A percentile compares a stretch with the other conserved stretches of the same genome.
Conservation (phyloP, 2,329 filamentous ascomycete species). For the Epichloe glyceriae region DNA sequence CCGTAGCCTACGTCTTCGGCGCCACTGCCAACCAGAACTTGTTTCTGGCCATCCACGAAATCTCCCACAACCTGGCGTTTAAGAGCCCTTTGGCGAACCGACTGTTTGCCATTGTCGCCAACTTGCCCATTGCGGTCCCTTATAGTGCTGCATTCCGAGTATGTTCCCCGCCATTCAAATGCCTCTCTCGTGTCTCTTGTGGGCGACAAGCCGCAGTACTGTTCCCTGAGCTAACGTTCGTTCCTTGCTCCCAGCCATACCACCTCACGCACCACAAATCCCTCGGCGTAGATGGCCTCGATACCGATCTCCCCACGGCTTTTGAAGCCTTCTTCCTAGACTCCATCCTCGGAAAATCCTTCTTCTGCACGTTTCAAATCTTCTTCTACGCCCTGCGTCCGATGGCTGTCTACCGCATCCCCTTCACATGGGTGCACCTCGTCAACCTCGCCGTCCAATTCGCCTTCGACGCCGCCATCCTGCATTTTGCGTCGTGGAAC, state of each 20-base stretch:
- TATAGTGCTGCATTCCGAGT: conserved; percentile 93
- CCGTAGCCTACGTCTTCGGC: conserved; percentile 79
- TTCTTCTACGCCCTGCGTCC: conserved; percentile 95
- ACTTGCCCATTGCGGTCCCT: conserved; percentile 87
- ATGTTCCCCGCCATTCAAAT: conserved; percentile 18
- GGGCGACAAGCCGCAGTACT: background rate
- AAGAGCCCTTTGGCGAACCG: conserved; percentile 67
- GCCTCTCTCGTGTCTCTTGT: background rate
- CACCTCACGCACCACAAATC: conserved; percentile 99
- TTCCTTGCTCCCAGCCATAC: conserved; percentile 51
- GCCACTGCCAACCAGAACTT: conserved; percentile 97
- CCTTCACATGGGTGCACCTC: conserved; percentile 73
- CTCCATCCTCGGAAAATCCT: conserved; percentile 89
- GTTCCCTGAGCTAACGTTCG: background rate
- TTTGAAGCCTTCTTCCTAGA: conserved; percentile 88
- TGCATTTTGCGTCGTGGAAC: conserved; percentile 45
- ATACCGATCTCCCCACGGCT: conserved; percentile 88
- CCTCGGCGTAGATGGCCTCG: conserved; percentile 86
- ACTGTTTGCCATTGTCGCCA: conserved; percentile 81
- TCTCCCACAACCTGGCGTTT: conserved; percentile 95
- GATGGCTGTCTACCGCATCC: conserved; percentile 84
- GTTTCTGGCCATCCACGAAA: conserved; percentile 97
- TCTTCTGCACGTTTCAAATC: conserved; percentile 99
- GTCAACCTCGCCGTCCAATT: conserved; percentile 71
- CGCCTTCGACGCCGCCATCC: conserved; percentile 60